Base-by-base conservation (phyloP, 2,329 filamentous ascomycete species). In the Fusarium sacchari region DNA sequence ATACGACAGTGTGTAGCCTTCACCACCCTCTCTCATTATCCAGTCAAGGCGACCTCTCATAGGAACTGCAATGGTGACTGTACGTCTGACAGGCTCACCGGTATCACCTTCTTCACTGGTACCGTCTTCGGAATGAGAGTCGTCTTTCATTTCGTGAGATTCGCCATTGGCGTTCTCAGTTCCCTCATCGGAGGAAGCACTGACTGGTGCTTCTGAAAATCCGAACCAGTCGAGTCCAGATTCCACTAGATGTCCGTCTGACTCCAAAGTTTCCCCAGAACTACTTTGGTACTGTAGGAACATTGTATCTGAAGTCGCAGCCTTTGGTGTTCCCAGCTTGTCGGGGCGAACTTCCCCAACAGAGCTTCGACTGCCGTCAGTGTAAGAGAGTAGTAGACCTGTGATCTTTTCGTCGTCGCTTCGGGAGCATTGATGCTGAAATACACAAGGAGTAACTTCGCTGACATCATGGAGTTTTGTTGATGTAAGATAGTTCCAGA, bases 181-280 rank as follows among this genome's bases (percentile, higher is more conserved):
- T 13, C 12, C 13, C 22, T 37, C 5, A 7, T 6, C 1, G 1
- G 49, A 22, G 4, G 49, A 22, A 13, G 2, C 13, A n/a, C n/a
- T n/a, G n/a, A n/a, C n/a, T n/a, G n/a, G 18, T 7, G 24, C 24
- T 3, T 53, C 34, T 12, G 34, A 40, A 39, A 55, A 55, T 12
- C 50, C 50, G 37, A 39, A 30, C 36, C 50, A n/a, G 2, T n/a
- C 22, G 13, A 55, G 1, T 3, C 50, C 34, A 53, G 10, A 15
- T 4, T 9, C 13, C 8, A 36, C 14, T 5, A 6, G 4, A 32
- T 14, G 18, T 7, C 30, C 24, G 12, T 34, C 34, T 13, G 28
- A n/a, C 13, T 34, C 4, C 15, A 34, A 14, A 34, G 32, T 34
- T 34, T 6, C 32, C 14, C 32, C n/a, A n/a, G 32, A 34, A 34